Evolutionary conservation across 2,329 filamentous ascomycete species (phyloP).

Genomic region (Nothopassalora personata): DNA sequence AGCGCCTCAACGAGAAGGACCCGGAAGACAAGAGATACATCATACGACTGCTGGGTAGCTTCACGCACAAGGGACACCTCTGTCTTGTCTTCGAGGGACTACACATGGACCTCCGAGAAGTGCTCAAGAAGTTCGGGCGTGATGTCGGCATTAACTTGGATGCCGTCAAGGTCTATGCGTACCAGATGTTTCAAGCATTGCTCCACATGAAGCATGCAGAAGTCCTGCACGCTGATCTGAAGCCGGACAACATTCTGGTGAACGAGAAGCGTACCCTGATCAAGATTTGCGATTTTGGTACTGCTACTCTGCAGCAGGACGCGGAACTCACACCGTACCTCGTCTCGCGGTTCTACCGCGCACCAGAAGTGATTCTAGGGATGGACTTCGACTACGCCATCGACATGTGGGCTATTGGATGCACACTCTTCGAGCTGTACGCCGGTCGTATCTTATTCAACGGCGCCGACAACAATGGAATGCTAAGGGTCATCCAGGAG

Average conservation of each 20-base stretch:
- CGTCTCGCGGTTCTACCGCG: conserved; percentile 94
- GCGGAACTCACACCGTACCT: conserved; percentile 92
- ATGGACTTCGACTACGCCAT: conserved; percentile 91
- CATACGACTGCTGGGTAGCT: conserved; percentile 78
- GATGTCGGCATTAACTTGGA: conserved; percentile 87
- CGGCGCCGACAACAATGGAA: conserved; percentile 94
- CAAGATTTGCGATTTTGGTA: conserved; percentile 94
- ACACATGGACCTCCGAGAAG: conserved; percentile 84
- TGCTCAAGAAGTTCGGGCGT: conserved; percentile 91
- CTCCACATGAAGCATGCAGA: conserved; percentile 85
- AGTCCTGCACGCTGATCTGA: conserved; percentile 91
- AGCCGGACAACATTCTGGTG: conserved; percentile 93
- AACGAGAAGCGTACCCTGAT: conserved; percentile 77
- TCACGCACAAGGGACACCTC: conserved; percentile 90
- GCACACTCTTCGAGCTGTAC: conserved; percentile 93
- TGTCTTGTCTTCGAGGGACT: conserved; percentile 97
- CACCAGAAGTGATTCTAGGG: conserved; percentile 95
- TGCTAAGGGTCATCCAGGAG: conserved; percentile 95
- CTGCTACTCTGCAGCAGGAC: conserved; percentile 86
- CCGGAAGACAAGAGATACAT: conserved; percentile 87
- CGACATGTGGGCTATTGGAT: conserved; percentile 97
- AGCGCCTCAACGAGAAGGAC: conserved; percentile 80
- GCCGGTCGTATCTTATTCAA: conserved; percentile 97
- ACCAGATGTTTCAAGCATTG: conserved; percentile 88
- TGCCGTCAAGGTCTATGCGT: conserved; percentile 82